Conservation (phyloP, 495 filamentous ascomycete species). For the Penicillium nucicola region DNA sequence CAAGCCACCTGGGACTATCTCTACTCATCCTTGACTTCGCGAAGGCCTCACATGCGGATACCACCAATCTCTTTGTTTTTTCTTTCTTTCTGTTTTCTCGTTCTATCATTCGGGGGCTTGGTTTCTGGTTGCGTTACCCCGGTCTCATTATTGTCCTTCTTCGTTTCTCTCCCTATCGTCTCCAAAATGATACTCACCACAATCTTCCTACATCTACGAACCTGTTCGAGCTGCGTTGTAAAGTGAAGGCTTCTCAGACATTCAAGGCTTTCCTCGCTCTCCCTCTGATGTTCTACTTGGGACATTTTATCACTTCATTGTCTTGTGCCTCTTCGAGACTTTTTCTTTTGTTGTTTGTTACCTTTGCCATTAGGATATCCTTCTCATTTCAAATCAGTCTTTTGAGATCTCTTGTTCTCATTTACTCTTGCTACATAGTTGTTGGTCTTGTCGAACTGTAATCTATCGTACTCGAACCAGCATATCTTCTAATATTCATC, state of each 20-base stretch:
- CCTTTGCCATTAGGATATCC: slow-evolving; percentile 27
- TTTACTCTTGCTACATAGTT: background rate
- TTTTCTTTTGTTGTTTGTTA: slow-evolving; percentile 20
- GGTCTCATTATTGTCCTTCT: slow-evolving; percentile 1
- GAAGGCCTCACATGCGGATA: slow-evolving; percentile 8
- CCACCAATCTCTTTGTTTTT: slow-evolving; percentile 23
- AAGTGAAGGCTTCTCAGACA: background rate
- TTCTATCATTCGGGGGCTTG: background rate
- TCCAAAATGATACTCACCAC: background rate
- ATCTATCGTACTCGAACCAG: background rate
- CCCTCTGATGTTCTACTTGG: background rate
- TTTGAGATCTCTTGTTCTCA: background rate
- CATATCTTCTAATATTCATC: no score
- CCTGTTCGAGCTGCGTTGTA: background rate
- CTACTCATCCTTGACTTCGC: slow-evolving; percentile 10
- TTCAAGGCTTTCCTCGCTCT: background rate
- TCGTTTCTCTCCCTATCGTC: slow-evolving; percentile 3
- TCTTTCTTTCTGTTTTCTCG: slow-evolving; percentile 8
- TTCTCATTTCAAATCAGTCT: slow-evolving; percentile 21
- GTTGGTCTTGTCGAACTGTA: background rate
- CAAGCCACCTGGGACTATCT: background rate
- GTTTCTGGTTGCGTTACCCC: slow-evolving; percentile 8
- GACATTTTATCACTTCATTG: slow-evolving; percentile 1
- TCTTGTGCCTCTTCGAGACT: slow-evolving; percentile 3
- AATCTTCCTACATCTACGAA: background rate